Evolutionary conservation across 768 basidiomycete genomes (phyloP), one percentile per base, ranked within the genome.

Genomic region (Mycena maculata): DNA sequence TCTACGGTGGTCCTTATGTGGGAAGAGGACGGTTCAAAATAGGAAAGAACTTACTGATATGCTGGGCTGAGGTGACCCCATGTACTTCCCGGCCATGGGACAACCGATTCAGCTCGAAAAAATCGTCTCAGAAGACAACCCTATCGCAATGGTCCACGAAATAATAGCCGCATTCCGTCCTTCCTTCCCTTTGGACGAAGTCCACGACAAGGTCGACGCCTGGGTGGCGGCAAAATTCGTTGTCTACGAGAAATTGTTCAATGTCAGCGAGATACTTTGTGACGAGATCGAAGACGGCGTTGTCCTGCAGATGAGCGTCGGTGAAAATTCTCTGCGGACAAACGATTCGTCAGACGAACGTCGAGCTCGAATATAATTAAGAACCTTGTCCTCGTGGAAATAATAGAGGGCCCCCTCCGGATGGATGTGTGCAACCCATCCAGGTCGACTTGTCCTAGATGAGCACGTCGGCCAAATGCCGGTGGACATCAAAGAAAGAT

Each of bases 71-170:
- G 16, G 44, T 33, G 11, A 47, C 56, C 27, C 57, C 52, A 12
- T 53, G 33, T 22, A 53, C 52, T 7, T 53, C 57, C 20, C 12
- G n/a, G 57, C 31, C n/a, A 48, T 48, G 57, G 9, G 42, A 23
- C 20, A 59, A n/a, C 44, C n/a, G 13, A 25, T 38, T 47, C 58
- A 60, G 16, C 25, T 60, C 36, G 47, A 60, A 60, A n/a, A 22
- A 31, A 49, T 60, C 58, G 36, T 60, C n/a, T 47, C 58, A 60
- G 36, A 60, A 60, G 33, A 60, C 31, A 23, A 60, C 38, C 23
- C 58, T 31, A 15, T 49, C 23, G 28, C 1, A 11, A 25, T 60
- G 58, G 58, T 60, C 47, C 31, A 28, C 58, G 28, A 60, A 28
- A 13, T 60, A 60, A 36, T 60, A 60, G 15, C 58, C 47, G 47